Evolutionary conservation across 2,329 filamentous ascomycete genomes (phyloP), one percentile per base, ranked within the genome.

Genomic region (Curvularia hawaiiensis): DNA sequence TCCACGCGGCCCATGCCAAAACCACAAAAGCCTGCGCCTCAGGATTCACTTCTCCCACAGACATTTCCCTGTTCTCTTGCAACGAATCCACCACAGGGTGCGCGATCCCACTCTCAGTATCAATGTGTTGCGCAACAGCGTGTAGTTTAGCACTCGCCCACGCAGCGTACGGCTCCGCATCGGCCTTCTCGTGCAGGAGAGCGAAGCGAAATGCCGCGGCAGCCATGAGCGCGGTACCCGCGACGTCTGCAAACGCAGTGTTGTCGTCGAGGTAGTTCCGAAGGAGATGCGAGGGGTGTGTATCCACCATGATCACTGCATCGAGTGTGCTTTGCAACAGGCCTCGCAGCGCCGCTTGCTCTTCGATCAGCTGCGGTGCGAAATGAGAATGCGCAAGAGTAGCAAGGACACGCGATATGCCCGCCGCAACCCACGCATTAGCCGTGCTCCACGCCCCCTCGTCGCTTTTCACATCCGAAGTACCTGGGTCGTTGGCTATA

Each of bases 381-480:
- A 61, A 64, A 14, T 41, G 54, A 59, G 75, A 76, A 39, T 74
- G 43, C 68, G 65, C 12, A 11, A 79, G 66, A 10, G 79, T 82
- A 7, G 79, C 79, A 1, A 82, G 65, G 14, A 83, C 79, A 31
- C 80, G 73, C 10, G 74, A 69, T 74, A 82, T 80, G 0, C 82
- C 82, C 33, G 77, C 78, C 0, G 78, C 78, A 5, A 78, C 79
- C 80, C 79, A 83, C 4, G 70, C 82, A 63, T 82, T 83, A 1
- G 80, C 78, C 11, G 79, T 82, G 61, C 76, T 79, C 81, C 79
- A 83, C 2, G 77, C 68, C 9, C 72, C 76, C 4, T 65, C 59
- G 64, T 82, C 3, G 56, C 24, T 18, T 54, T 52, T 10, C 35
- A 14, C 33, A 2, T 46, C 51, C 3, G 52, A 59, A 1, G 69